Evolutionary conservation across 805 yeast genomes (phyloP), one percentile per base, ranked within the genome.

Genomic region (Scheffersomyces amazonensis): DNA sequence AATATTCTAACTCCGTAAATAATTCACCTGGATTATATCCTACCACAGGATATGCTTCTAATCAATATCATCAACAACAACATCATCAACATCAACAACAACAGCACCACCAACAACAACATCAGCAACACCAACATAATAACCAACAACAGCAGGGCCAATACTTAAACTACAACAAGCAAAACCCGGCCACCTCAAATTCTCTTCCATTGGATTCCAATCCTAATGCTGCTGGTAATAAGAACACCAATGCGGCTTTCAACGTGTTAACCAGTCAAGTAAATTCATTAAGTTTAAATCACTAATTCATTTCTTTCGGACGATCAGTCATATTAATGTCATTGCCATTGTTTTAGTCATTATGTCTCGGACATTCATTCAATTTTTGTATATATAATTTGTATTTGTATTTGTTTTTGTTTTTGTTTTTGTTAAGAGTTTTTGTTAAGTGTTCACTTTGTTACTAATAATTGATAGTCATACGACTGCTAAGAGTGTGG

Each of bases 251-350:
- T 29, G 41, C 44, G 10, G 37, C 46, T 11, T 42, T 41, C 21
- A 44, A 42, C 43, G 46, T 48, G 36, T 52, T 62, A 33, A 50
- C 61, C 27, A 56, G 48, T 39, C 69, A 64, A 36, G 56, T 66
- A 42, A 61, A 60, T 43, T 55, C 68, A 11, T 54, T 61, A 43
- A 64, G 54, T 42, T 63, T 62, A 40, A 58, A 59, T 40, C 48
- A 51, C 30, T 37, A 47, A 18, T 40, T 32, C 13, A 24, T 24
- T 13, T 5, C n/a, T 24, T 10, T 24, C n/a, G 27, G n/a, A n/a
- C n/a, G n/a, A n/a, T n/a, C n/a, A n/a, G n/a, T n/a, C n/a, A n/a
- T n/a, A n/a, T n/a, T n/a, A n/a, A n/a, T n/a, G n/a, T n/a, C n/a
- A n/a, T n/a, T n/a, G n/a, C n/a, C n/a, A n/a, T n/a, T n/a, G n/a